These are phyloP conservation scores for Aspergillus arachidicola DNA, from an alignment of 2,329 filamentous ascomycete genomes.

Conservation along the genomic window DNA sequence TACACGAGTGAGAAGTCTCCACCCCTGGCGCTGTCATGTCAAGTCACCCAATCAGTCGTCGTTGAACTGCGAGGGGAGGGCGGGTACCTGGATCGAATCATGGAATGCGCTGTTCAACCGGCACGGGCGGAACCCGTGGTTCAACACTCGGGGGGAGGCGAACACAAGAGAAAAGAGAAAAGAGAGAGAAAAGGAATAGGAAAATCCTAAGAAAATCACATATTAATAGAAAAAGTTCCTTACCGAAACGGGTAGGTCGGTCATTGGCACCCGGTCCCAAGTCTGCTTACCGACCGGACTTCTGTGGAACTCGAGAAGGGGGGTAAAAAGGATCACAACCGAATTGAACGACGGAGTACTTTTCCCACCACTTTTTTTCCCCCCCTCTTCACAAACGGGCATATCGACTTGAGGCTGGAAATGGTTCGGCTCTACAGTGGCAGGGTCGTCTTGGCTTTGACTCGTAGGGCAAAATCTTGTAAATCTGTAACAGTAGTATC, in stretches of 20 bases:
- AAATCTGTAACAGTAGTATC: slow-evolving; percentile 8
- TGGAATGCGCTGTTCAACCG: slow-evolving; percentile 9
- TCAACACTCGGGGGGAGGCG: background rate
- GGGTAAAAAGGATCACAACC: background rate
- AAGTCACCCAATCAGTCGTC: slow-evolving; percentile 6
- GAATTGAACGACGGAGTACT: background rate
- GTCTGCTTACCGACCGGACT: background rate
- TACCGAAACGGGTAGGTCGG: background rate
- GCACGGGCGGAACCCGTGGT: slow-evolving; percentile 14
- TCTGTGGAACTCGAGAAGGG: background rate
- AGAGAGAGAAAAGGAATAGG: slow-evolving; percentile 15
- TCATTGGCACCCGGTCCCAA: slow-evolving; percentile 7
- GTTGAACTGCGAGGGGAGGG: slow-evolving; percentile 7
- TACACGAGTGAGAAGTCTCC: slow-evolving; percentile 18
- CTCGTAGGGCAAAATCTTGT: slow-evolving; percentile 5
- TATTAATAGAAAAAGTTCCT: slow-evolving; percentile 16
- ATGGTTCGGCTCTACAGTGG: slow-evolving; percentile 4
- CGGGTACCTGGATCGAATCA: slow-evolving; percentile 25
- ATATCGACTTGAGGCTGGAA: background rate
- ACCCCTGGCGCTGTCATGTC: slow-evolving; percentile 22
- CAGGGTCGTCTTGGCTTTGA: background rate
- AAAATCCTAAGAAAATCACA: slow-evolving; percentile 3
- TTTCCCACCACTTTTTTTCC: background rate
- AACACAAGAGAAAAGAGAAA: slow-evolving; percentile 21
- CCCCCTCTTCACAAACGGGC: background rate